A percentile compares a stretch with the other conserved stretches of the same genome.
phyloP scores from a whole-genome alignment of 306 rosid genomes.

The Inga leiocalycina region DNA sequence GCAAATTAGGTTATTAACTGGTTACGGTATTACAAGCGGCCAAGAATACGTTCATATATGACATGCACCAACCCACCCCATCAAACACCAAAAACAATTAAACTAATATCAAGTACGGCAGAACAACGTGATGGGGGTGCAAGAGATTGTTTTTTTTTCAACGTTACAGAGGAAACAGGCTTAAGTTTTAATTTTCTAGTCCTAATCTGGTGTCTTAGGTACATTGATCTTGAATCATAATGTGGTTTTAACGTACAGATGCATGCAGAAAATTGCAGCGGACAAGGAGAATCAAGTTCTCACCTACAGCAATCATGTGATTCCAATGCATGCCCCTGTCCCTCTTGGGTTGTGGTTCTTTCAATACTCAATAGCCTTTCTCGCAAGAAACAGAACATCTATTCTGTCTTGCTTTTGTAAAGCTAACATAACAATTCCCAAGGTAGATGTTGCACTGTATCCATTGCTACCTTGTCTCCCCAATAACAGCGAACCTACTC shows the following conservation, averaged over 20 bases:
- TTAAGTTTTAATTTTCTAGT: constrained; percentile 22
- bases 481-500: constrained; percentile 34
- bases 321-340: constrained; percentile 17
- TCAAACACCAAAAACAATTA: not conserved
- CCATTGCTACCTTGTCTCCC: constrained; percentile 49
- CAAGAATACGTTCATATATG: not conserved
- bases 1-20: not conserved
- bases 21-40: not conserved
- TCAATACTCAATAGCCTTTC: not conserved
- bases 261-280: constrained; percentile 25
- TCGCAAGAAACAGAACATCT: constrained; percentile 15
- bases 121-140: not conserved
- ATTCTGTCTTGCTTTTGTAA: constrained; percentile 31
- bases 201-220: constrained; percentile 19
- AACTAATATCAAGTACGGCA: constrained; percentile 14
- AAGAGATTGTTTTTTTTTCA: constrained; percentile 21
- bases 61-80: constrained; percentile 28
- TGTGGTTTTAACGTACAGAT: constrained; percentile 41
- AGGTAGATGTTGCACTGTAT: constrained; percentile 33
- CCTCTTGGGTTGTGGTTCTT: not conserved
- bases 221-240: constrained; percentile 44
- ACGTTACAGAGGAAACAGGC: constrained; percentile 23
- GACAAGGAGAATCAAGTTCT: constrained; percentile 41
- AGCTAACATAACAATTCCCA: constrained; percentile 47
- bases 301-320: constrained; percentile 38